These are phyloP conservation scores for Fonsecaea erecta DNA, from an alignment of 2,329 filamentous ascomycete species.

Conservation along the genomic window DNA sequence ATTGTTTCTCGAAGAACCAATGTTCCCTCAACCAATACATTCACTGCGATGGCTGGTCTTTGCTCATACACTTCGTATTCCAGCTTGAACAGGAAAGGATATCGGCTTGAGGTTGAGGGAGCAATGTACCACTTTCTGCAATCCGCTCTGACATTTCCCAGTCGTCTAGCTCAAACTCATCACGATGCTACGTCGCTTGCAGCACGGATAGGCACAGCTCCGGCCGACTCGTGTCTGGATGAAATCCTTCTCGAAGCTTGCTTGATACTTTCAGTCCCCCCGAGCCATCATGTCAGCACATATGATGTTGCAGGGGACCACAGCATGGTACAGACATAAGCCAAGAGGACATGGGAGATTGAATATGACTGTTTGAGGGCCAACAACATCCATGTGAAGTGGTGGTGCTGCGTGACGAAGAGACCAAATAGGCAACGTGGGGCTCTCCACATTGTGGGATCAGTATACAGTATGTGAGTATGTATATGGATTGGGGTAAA, in stretches of 20 bases:
- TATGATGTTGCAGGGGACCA: too few relatives aligned
- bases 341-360: not conserved
- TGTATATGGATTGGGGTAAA: conserved; percentile 13
- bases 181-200: not conserved
- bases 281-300: too few relatives aligned
- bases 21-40: not conserved
- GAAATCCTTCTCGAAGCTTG: too few relatives aligned
- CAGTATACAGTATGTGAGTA: not conserved
- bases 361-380: not conserved
- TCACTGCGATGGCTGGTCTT: not conserved
- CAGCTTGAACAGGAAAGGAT: not conserved
- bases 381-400: not conserved
- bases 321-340: too few relatives aligned
- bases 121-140: not conserved
- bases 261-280: too few relatives aligned
- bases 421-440: conserved; percentile 11
- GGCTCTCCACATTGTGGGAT: conserved; percentile 21
- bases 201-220: too few relatives aligned
- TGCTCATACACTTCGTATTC: not conserved
- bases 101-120: not conserved
- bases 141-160: too few relatives aligned
- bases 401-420: not conserved
- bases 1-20: not conserved
- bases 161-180: not conserved
- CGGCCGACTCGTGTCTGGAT: too few relatives aligned